phyloP scores from a whole-genome alignment of 257 asterid genomes.

The Solanum pinnatisectum region DNA sequence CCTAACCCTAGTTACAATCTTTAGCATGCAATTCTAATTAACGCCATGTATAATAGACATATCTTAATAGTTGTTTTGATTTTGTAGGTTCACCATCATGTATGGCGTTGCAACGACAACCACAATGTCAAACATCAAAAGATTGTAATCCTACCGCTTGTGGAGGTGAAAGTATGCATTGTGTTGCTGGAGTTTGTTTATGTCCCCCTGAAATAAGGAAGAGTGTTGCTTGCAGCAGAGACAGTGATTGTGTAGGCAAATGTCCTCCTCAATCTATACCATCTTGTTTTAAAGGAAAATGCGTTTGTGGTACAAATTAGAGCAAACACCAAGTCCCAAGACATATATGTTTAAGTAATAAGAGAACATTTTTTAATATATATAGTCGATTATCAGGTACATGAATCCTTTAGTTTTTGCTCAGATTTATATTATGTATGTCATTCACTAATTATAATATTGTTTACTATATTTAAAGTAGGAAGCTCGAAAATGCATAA shows the following conservation, averaged over 20 bases:
- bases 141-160: background rate
- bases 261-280: background rate
- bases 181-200: background rate
- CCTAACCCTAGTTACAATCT: background rate
- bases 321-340: background rate
- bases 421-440: too few relatives aligned
- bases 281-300: background rate
- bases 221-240: background rate
- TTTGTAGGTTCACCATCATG: background rate
- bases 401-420: too few relatives aligned
- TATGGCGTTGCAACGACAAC: background rate
- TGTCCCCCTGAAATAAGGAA: background rate
- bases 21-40: background rate
- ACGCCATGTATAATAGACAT: background rate
- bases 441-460: too few relatives aligned
- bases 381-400: too few relatives aligned
- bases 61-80: background rate
- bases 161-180: background rate
- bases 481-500: too few relatives aligned
- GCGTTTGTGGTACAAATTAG: background rate
- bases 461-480: too few relatives aligned
- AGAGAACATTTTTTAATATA: background rate
- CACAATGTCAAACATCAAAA: background rate
- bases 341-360: background rate
- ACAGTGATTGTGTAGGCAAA: background rate